Base-by-base conservation (phyloP, 139 green algal genomes). In the Zygnema cylindricum region DNA sequence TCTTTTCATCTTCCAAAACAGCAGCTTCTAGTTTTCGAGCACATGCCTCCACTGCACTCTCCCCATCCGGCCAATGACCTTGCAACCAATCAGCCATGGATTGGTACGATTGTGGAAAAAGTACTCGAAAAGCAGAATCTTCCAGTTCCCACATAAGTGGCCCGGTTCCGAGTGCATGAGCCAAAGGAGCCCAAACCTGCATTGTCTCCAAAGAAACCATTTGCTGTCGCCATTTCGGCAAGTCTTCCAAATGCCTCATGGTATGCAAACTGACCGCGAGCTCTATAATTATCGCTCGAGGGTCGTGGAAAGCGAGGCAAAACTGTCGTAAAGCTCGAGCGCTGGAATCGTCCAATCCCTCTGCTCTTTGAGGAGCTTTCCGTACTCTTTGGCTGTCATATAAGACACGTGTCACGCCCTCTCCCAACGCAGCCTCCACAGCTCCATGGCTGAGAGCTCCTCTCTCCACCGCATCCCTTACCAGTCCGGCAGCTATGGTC, bases 221-320 rank as follows among this genome's bases (percentile, higher is more conserved):
- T 43, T 88, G 85, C 69, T 78, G 55, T 73, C 90, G 85, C 0
- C 90, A 79, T 35, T 81, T 35, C 25, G 87, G 91, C 79, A 93
- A 82, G 30, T 43, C 54, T 2, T 43, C 25, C 77, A 94, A 86
- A 86, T 94, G 90, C 77, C 94, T 92, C 91, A 98, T 92, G 77
- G 84, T 83, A 57, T 97, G 92, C 88, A 97, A 92, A 11, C 95
- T 87, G 22, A 77, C 84, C 0, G 95, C 94, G 36, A 99, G 88
- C 94, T 98, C 96, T 71, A 98, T 92, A 2, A 95, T 93, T 0
- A 93, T 93, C 0, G 96, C 95, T 0, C 96, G 93, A 69, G 93
- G 91, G 81, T 99, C 97, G 71, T 98, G 96, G 39, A 97, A 96
- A 0, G 93, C 85, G 0, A 99, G 93, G 55, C 94, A 95, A 82